Evolutionary conservation across 1,284 basidiomycete species (phyloP).

Genomic region (Puccinia horiana): DNA sequence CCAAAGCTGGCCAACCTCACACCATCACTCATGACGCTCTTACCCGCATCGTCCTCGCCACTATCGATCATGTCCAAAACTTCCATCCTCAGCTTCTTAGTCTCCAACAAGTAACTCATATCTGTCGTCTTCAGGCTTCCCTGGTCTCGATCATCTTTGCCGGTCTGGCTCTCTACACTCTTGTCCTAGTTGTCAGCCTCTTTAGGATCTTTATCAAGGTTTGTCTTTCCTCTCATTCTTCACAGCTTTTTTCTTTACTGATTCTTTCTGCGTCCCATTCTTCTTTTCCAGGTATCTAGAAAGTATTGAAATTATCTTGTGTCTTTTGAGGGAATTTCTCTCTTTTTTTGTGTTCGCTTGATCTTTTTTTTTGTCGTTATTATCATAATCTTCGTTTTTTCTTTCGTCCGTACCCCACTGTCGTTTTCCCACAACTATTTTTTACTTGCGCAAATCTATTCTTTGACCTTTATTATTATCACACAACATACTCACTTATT

Average conservation of each 20-base stretch:
- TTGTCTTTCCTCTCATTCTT: neutral
- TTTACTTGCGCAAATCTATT: too few relatives aligned
- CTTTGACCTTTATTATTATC: too few relatives aligned
- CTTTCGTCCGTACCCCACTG: too few relatives aligned
- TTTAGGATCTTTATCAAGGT: conserved; percentile 85
- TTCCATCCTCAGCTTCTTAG: conserved; percentile 60
- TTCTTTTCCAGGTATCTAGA: too few relatives aligned
- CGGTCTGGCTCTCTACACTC: conserved; percentile 74
- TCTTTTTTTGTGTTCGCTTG: too few relatives aligned
- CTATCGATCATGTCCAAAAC: conserved; percentile 62
- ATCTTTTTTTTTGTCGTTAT: too few relatives aligned
- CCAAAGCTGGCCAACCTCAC: neutral
- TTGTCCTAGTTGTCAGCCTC: conserved; percentile 77
- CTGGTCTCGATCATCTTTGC: conserved; percentile 64
- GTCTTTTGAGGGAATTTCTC: too few relatives aligned
- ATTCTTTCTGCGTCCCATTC: too few relatives aligned
- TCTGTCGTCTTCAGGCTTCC: conserved; percentile 48
- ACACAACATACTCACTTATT: too few relatives aligned
- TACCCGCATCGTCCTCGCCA: conserved; percentile 64
- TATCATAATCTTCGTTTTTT: too few relatives aligned
- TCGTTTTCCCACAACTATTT: too few relatives aligned
- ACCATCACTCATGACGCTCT: conserved; percentile 60
- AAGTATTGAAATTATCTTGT: too few relatives aligned
- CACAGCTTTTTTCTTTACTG: neutral
- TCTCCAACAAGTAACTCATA: conserved; percentile 49